Conservation (phyloP, 495 filamentous ascomycete species). For the Talaromyces thailandensis region DNA sequence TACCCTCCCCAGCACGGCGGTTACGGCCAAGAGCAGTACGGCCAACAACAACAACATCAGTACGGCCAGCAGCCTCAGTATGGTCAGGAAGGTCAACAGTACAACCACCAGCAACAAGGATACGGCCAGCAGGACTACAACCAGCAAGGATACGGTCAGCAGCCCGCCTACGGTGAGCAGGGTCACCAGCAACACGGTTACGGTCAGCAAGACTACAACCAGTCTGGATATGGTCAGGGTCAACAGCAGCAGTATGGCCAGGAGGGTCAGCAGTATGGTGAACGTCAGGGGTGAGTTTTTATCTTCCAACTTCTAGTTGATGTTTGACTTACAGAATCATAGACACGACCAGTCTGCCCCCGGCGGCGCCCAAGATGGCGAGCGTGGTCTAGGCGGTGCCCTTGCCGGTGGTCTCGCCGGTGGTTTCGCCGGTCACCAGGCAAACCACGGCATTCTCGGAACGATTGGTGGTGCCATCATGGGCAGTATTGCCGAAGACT, state of each 20-base stretch:
- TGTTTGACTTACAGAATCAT: background rate
- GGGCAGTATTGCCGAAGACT: constrained; percentile 36
- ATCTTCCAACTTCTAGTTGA: background rate
- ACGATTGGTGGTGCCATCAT: constrained; percentile 42
- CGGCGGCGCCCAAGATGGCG: constrained; percentile 34
- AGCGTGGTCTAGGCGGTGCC: constrained; percentile 39
- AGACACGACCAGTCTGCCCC: constrained; percentile 17
- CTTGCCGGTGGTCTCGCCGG: constrained; percentile 38
- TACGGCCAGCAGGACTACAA: constrained; percentile 20
- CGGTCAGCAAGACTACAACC: constrained; percentile 19
- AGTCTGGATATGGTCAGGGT: constrained; percentile 13
- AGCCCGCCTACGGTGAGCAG: constrained; percentile 3
- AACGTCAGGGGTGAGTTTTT: constrained; percentile 4
- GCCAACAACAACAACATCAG: constrained; percentile 9
- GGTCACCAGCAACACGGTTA: constrained; percentile 11
- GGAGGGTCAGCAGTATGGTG: constrained; percentile 12
- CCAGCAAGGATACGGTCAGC: constrained; percentile 15
- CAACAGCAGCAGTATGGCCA: constrained; percentile 15
- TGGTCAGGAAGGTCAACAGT: constrained; percentile 5
- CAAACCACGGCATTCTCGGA: constrained; percentile 40
- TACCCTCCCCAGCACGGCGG: constrained; percentile 19
- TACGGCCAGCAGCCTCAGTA: constrained; percentile 10
- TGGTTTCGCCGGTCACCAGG: constrained; percentile 40
- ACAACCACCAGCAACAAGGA: constrained; percentile 10
- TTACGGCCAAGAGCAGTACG: constrained; percentile 17